Base-by-base conservation (phyloP, 805 yeast genomes). In the Isabelozyma pseudorhagii region DNA sequence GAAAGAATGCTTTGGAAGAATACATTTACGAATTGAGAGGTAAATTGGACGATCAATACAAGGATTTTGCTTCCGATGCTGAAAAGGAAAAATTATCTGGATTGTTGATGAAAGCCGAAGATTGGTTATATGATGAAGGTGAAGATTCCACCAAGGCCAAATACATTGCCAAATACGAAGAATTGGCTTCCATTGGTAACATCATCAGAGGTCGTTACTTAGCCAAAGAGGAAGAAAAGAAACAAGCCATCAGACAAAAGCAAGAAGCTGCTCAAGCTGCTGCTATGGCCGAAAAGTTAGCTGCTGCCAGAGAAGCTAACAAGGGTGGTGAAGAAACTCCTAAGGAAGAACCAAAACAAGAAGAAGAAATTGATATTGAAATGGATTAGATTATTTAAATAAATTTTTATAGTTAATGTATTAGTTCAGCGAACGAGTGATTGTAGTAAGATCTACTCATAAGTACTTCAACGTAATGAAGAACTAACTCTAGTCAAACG, bases 111-210 rank as follows among this genome's bases (percentile, higher is more conserved):
- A 86, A 84, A 71, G 84, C 98, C 58, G 99, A 94, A 81, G 97
- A 93, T 67, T 94, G 99, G 99, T 83, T 94, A 65, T 94, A 94
- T 74, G 96, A 88, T 54, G 99, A 91, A 50, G 98, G 98, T 67
- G 91, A 89, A 68, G 99, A 94, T 72, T 83, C 97, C 55, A 81
- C 92, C 65, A 92, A 94, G 83, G 99, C 94, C 62, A 89, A 87
- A 71, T 94, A 93, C 81, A 85, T 96, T 74, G 98, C 99, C 66
- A 92, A 89, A 76, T 91, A 91, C 76, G 98, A 94, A 77, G 99
- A 94, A 75, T 84, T 94, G 66, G 96, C 97, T 43, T 82, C 96
- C 41, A 78, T 85, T 61, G 99, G 99, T 72, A 93, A 94, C 81
- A 77, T 94, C 60, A 90, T 94, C 75, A 88, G 85, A 78, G 98